phyloP scores from a whole-genome alignment of 2,329 filamentous ascomycete species.

The Pseudocercospora vitis region DNA sequence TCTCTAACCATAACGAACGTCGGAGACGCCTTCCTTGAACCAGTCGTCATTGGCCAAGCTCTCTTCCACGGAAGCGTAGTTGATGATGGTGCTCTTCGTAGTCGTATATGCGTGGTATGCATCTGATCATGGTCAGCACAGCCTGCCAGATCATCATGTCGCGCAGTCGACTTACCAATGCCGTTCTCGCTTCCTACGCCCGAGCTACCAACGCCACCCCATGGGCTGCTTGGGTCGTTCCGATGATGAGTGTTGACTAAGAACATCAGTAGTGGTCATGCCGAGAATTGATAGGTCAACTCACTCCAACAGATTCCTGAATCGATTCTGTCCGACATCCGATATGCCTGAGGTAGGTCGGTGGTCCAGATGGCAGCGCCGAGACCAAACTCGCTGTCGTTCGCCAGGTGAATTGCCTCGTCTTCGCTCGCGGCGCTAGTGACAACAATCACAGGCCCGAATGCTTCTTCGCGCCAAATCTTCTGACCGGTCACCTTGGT shows the following conservation, averaged over 20 bases:
- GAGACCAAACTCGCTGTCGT: conserved; percentile 53
- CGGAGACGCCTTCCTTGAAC: conserved; percentile 60
- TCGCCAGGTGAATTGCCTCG: conserved; percentile 50
- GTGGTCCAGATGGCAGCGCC: conserved; percentile 55
- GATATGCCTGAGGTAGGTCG: conserved; percentile 55
- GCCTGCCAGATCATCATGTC: neutral
- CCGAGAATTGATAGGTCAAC: neutral
- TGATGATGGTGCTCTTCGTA: conserved; percentile 68
- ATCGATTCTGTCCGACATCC: conserved; percentile 54
- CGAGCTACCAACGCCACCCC: conserved; percentile 63
- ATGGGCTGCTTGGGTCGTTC: conserved; percentile 70
- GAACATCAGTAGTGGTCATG: conserved; percentile 28
- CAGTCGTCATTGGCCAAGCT: conserved; percentile 60
- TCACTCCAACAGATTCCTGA: conserved; percentile 66
- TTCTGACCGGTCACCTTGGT: conserved; percentile 26
- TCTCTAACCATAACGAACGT: conserved; percentile 61
- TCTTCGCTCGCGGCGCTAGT: conserved; percentile 46
- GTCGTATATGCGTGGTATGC: conserved; percentile 48
- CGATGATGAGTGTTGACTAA: conserved; percentile 60
- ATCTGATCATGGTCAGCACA: conserved; percentile 28
- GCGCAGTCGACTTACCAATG: conserved; percentile 59
- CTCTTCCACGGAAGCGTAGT: conserved; percentile 62
- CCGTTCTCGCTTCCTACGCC: conserved; percentile 75
- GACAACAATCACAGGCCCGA: conserved; percentile 47
- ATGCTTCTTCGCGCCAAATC: conserved; percentile 53